Evolutionary conservation across 2,329 filamentous ascomycete species (phyloP).

Genomic region (Hymenoscyphus linearis): DNA sequence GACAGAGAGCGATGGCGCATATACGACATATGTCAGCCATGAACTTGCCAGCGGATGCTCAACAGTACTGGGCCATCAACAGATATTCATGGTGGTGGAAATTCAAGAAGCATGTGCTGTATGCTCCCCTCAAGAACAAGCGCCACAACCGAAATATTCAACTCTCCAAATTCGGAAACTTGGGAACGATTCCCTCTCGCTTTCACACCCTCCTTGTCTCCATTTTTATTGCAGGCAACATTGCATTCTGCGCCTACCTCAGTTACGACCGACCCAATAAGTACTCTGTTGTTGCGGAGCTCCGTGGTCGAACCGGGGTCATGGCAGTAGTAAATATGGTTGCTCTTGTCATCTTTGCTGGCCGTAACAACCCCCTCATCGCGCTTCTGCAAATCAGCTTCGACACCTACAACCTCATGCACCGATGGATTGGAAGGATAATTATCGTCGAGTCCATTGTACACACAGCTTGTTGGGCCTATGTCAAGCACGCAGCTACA

Average conservation of each 20-base stretch:
- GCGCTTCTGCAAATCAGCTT: constrained; percentile 78
- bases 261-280: constrained; percentile 54
- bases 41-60: constrained; percentile 45
- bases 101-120: constrained; percentile 57
- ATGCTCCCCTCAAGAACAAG: constrained; percentile 59
- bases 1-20: constrained; percentile 50
- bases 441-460: constrained; percentile 63
- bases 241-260: constrained; percentile 57
- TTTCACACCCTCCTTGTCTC: constrained; percentile 54
- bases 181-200: constrained; percentile 60
- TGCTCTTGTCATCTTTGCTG: constrained; percentile 80
- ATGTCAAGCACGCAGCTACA: constrained; percentile 62
- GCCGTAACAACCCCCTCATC: constrained; percentile 92
- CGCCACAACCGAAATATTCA: constrained; percentile 64
- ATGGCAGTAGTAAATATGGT: constrained; percentile 88
- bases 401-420: constrained; percentile 90
- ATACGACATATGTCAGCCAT: constrained; percentile 56
- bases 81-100: constrained; percentile 51
- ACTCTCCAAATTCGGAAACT: constrained; percentile 53
- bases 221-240: constrained; percentile 54
- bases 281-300: constrained; percentile 67
- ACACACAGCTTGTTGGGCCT: constrained; percentile 68
- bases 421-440: constrained; percentile 77
- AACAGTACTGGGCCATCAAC: constrained; percentile 53
- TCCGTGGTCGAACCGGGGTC: constrained; percentile 80